These are phyloP conservation scores for Physocladia obscura DNA, from an alignment of 192 early-diverging fungal species.

Conservation along the genomic window DNA sequence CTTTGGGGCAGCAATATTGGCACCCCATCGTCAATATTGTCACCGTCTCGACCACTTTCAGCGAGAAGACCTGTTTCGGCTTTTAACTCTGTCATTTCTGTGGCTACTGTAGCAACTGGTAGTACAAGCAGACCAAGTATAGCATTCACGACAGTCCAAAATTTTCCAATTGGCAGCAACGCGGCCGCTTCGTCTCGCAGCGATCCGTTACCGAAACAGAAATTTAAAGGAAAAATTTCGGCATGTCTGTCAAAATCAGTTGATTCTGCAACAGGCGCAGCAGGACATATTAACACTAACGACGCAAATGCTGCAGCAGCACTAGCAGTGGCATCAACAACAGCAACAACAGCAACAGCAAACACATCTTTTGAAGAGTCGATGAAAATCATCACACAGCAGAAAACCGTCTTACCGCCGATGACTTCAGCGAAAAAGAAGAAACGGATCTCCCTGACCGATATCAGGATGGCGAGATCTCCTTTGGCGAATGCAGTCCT, in stretches of 20 bases:
- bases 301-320: neutral
- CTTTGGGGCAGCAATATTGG: slow-evolving; percentile 14
- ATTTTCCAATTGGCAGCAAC: neutral
- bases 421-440: neutral
- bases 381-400: slow-evolving; percentile 11
- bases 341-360: neutral
- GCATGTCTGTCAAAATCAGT: neutral
- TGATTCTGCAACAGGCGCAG: neutral
- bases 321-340: neutral
- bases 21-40: neutral
- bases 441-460: slow-evolving; percentile 49
- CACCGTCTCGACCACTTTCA: no score
- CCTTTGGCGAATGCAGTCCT: slow-evolving; percentile 51
- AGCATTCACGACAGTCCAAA: neutral
- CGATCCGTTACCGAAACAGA: no score
- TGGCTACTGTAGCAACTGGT: neutral
- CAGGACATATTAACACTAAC: neutral
- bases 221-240: neutral
- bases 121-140: neutral
- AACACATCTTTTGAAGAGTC: neutral
- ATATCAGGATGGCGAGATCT: slow-evolving; percentile 48
- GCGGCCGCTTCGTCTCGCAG: no score
- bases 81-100: no score
- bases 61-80: neutral
- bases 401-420: neutral